Base-by-base conservation (phyloP, 2,329 filamentous ascomycete species). In the Metarhizium brunneum region DNA sequence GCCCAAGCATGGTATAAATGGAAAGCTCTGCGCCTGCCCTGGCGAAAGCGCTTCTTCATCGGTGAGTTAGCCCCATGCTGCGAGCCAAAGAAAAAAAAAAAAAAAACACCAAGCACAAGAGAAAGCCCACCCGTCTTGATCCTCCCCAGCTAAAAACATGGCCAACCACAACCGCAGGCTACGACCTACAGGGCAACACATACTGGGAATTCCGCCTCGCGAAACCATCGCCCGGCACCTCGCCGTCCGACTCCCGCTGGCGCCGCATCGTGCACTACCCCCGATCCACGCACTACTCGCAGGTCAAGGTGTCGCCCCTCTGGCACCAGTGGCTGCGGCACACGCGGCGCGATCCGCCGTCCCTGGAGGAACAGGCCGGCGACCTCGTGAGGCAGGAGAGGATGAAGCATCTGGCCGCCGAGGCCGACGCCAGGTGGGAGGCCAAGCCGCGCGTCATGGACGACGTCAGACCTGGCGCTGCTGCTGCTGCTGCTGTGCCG, bases 281-380 rank as follows among this genome's bases (percentile, higher is more conserved):
- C 11, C 69, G 73, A 51, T 72, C 72, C 47, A 76, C 77, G 2
- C 80, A 82, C 66, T 73, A 75, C 63, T 79, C 75, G 62, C 76
- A 81, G 38, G 76, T 86, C 54, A 69, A 69, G 55, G 82, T 86
- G 57, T 72, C 78, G 53, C 83, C 84, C 11, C 75, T 77, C 60
- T 87, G 84, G 84, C 83, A 86, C 69, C 83, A 86, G 64, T 87
- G 84, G 84, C 74, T 87, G 51, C 81, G 84, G 16, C 76, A 86
- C 66, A 81, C 78, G 49, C 79, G 84, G 20, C 58, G 64, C 2
- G 66, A 76, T 0, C 73, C 84, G 2, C 84, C 84, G 1, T 77
- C 73, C 2, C 67, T 86, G 11, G 68, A 70, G 1, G 84, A 87
- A 66, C 82, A 86, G 67, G 64, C 70, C 6, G 67, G 65, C 38